A percentile compares a stretch with the other conserved stretches of the same genome.
Conservation (phyloP, 2,329 filamentous ascomycete species). For the Lasiodiplodia sp. region DNA sequence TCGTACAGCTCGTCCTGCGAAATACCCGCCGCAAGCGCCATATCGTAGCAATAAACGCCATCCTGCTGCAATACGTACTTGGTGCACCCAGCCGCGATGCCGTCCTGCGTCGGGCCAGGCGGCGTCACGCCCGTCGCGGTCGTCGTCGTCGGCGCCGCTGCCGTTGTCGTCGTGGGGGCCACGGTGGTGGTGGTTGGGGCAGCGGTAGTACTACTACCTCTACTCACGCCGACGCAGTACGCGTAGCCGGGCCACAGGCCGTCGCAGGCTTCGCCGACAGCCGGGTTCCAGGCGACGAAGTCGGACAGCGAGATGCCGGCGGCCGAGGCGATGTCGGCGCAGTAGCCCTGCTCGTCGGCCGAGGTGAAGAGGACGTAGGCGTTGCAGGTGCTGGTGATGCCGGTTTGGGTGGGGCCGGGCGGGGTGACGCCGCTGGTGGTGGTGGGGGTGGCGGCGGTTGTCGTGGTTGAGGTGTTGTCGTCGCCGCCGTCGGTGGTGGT, state of each 20-base stretch:
- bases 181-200: neutral
- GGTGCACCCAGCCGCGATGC: neutral
- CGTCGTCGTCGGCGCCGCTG: neutral
- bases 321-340: conserved; percentile 21
- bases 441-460: neutral
- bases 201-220: too few relatives aligned
- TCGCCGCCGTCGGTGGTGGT: neutral
- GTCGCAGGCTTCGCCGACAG: neutral
- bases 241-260: neutral
- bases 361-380: conserved; percentile 34
- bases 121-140: neutral
- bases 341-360: conserved; percentile 29
- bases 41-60: conserved; percentile 30
- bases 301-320: neutral
- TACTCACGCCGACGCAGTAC: neutral
- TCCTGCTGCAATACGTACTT: conserved; percentile 17
- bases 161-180: neutral
- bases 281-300: conserved; percentile 17
- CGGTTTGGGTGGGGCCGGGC: neutral
- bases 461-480: neutral
- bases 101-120: neutral
- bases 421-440: neutral
- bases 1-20: conserved; percentile 34
- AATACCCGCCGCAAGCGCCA: conserved; percentile 30
- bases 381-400: conserved; percentile 35